These are phyloP conservation scores for Candida easanensis DNA, from an alignment of 805 yeast genomes.

Conservation along the genomic window DNA sequence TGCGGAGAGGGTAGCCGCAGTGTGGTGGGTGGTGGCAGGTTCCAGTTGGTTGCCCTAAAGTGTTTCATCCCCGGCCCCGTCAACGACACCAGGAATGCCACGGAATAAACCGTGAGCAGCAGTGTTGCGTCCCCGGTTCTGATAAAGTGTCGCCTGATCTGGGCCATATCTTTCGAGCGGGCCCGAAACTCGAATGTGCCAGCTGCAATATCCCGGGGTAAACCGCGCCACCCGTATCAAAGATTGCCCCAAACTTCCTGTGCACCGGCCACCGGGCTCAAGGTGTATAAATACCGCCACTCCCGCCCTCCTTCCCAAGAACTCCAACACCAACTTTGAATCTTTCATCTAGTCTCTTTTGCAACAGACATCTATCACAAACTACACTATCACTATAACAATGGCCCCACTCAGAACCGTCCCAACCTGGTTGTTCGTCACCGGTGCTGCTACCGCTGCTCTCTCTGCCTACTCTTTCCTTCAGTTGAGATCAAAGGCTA, in stretches of 20 bases:
- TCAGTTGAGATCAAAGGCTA: constrained; percentile 22
- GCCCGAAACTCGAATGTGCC: not conserved
- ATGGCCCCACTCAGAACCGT: constrained; percentile 13
- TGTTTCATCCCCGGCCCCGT: no score
- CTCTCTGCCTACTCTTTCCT: constrained; percentile 24
- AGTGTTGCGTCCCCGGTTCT: no score
- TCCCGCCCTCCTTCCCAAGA: not conserved
- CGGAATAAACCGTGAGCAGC: no score
- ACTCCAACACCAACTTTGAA: not conserved
- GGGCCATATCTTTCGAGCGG: not conserved
- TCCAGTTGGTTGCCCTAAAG: no score
- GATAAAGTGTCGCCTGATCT: no score
- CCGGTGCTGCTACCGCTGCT: constrained; percentile 21
- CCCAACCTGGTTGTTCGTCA: constrained; percentile 10
- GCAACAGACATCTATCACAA: not conserved
- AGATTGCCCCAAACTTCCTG: not conserved
- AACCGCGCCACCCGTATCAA: not conserved
- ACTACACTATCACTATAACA: not conserved
- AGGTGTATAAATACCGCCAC: constrained; percentile 1
- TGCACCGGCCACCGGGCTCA: not conserved
- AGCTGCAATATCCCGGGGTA: constrained; percentile 16
- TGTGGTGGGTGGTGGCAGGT: no score
- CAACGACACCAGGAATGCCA: no score
- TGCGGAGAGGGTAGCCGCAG: no score
- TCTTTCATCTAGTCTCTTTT: not conserved